Conservation (phyloP, 2,329 filamentous ascomycete genomes). For the Colletotrichum sublineola region DNA sequence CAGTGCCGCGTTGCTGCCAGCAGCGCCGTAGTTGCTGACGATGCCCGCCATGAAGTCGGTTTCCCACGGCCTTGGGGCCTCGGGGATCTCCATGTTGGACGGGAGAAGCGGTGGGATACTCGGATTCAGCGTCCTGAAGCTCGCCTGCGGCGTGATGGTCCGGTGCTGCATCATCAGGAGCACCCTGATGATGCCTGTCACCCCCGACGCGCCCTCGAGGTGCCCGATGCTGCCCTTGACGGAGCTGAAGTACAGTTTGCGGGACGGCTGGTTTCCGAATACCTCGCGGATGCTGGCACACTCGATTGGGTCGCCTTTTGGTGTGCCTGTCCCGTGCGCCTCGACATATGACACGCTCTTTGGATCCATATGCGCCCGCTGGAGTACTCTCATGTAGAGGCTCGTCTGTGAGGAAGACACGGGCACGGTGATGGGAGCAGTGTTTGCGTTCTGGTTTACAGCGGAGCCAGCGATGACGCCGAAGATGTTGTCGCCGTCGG, state of each 20-base stretch:
- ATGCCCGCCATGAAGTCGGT: neutral
- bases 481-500: constrained; percentile 60
- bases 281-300: constrained; percentile 63
- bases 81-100: too few relatives aligned
- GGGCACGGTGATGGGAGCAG: constrained; percentile 47
- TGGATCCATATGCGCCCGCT: constrained; percentile 45
- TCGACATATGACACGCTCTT: constrained; percentile 48
- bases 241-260: constrained; percentile 54
- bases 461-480: constrained; percentile 56
- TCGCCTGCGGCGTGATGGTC: constrained; percentile 45
- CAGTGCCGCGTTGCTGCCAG: constrained; percentile 46
- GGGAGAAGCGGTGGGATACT: constrained; percentile 6
- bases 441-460: constrained; percentile 58
- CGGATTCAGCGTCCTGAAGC: constrained; percentile 49
- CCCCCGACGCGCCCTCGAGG: constrained; percentile 43
- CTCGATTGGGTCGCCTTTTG: constrained; percentile 54
- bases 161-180: constrained; percentile 47
- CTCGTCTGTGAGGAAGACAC: constrained; percentile 41
- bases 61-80: too few relatives aligned
- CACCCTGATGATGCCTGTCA: constrained; percentile 46
- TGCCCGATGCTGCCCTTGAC: constrained; percentile 59
- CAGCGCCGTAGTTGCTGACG: constrained; percentile 55
- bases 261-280: too few relatives aligned
- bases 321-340: constrained; percentile 59
- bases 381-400: constrained; percentile 66